Conservation (phyloP, 768 basidiomycete species). For the Lentinula raphanica region DNA sequence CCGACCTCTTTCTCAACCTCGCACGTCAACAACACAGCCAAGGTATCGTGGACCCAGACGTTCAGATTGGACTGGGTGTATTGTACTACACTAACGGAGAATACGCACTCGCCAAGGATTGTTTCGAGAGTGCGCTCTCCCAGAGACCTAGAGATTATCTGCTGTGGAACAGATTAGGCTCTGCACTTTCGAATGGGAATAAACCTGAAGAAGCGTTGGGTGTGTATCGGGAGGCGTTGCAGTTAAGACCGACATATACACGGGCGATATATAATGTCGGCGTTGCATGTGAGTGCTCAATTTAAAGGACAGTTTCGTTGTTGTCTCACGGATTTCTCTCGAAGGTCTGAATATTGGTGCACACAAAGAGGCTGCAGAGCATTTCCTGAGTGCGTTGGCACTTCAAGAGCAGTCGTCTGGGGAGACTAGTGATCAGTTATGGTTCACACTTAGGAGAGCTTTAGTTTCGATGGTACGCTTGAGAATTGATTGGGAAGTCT, state of each 20-base stretch:
- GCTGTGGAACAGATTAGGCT: conserved; percentile 94
- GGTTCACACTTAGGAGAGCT: conserved; percentile 83
- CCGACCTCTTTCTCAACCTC: conserved; percentile 75
- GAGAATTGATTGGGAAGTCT: background rate
- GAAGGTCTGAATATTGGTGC: conserved; percentile 96
- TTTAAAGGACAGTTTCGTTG: background rate
- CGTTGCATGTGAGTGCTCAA: conserved; percentile 86
- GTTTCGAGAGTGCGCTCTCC: conserved; percentile 84
- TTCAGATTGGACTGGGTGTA: conserved; percentile 90
- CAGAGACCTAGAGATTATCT: conserved; percentile 88
- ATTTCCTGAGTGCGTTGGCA: conserved; percentile 80
- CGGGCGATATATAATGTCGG: conserved; percentile 97
- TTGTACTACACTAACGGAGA: conserved; percentile 85
- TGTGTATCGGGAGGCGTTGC: conserved; percentile 85
- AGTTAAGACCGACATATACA: conserved; percentile 90
- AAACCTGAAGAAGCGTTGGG: conserved; percentile 91
- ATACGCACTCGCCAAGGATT: conserved; percentile 88
- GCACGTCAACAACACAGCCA: conserved; percentile 78
- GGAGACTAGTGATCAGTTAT: conserved; percentile 79
- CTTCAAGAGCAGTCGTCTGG: conserved; percentile 67
- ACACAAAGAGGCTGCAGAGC: conserved; percentile 92
- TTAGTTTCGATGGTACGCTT: conserved; percentile 71
- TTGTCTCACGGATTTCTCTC: conserved; percentile 5
- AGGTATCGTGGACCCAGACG: conserved; percentile 76
- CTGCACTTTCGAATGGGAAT: conserved; percentile 89